A percentile compares a stretch with the other conserved stretches of the same genome.
phyloP scores from a whole-genome alignment of 129 eudicot genomes.

The Saussurea involucrata region DNA sequence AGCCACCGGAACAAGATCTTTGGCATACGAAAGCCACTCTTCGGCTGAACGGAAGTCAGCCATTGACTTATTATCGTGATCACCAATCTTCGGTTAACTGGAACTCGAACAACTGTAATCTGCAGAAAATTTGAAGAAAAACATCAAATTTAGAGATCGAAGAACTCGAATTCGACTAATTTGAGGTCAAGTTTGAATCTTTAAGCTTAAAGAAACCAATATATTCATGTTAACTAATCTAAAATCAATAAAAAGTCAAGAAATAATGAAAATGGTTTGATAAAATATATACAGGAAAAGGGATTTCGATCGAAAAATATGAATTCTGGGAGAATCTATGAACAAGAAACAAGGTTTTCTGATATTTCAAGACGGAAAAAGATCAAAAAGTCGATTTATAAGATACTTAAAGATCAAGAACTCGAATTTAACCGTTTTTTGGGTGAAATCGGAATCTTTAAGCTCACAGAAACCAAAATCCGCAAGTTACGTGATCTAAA shows the following conservation, averaged over 20 bases:
- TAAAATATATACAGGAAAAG: background rate
- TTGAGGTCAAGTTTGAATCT: conserved; percentile 15
- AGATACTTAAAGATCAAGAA: background rate
- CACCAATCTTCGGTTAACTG: background rate
- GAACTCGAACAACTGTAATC: conserved; percentile 16
- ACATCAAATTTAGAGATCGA: background rate
- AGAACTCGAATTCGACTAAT: conserved; percentile 15
- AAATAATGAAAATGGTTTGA: no score
- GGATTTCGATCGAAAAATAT: background rate
- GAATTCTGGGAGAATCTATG: background rate
- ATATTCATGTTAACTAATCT: background rate
- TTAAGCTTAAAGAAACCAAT: conserved; percentile 18
- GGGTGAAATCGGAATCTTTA: background rate
- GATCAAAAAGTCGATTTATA: background rate
- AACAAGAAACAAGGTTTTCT: background rate
- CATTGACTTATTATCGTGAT: conserved; percentile 1
- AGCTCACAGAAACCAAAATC: conserved; percentile 2
- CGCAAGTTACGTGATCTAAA: background rate
- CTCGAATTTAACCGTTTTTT: background rate
- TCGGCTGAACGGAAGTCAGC: conserved; percentile 45
- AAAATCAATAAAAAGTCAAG: background rate
- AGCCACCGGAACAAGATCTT: conserved; percentile 74
- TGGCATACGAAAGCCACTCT: conserved; percentile 71
- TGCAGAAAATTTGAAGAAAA: conserved; percentile 10
- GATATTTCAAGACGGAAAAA: background rate